Percentiles rank a stretch among this genome's conserved stretches.
Conservation (phyloP, 352 stramenopile genomes). For the Globisporangium nagaii region DNA sequence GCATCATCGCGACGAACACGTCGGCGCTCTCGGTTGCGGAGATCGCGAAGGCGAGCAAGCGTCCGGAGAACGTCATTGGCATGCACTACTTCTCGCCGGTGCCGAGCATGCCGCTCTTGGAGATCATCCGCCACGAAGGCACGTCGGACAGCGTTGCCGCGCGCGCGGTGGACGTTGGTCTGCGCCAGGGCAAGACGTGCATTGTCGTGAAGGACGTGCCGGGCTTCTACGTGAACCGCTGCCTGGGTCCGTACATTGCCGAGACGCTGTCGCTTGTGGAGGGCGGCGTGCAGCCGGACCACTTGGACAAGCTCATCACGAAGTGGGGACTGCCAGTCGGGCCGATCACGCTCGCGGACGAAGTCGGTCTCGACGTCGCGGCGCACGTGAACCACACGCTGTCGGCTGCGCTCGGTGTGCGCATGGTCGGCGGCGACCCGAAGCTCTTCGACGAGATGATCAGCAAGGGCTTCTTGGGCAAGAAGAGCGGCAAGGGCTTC, state of each 20-base stretch:
- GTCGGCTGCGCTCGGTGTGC: constrained; percentile 91
- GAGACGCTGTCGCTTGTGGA: constrained; percentile 89
- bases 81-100: constrained; percentile 99
- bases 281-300: constrained; percentile 90
- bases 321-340: constrained; percentile 97
- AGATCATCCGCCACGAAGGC: constrained; percentile 96
- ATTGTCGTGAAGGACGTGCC: constrained; percentile 98
- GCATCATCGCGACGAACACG: constrained; percentile 98
- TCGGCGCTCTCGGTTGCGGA: constrained; percentile 95
- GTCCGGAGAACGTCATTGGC: constrained; percentile 91
- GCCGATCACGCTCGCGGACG: constrained; percentile 95
- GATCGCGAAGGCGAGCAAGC: constrained; percentile 86
- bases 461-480: constrained; percentile 92
- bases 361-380: constrained; percentile 97
- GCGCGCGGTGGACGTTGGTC: constrained; percentile 93
- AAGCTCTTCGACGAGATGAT: constrained; percentile 95
- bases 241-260: constrained; percentile 93
- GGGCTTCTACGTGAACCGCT: constrained; percentile 99
- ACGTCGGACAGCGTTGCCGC: constrained; percentile 88
- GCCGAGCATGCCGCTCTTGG: constrained; percentile 96
- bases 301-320: constrained; percentile 93
- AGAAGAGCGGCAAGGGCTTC: constrained; percentile 97
- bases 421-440: constrained; percentile 92
- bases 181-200: constrained; percentile 97
- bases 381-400: constrained; percentile 93